Evolutionary conservation across 73 alveolate genomes (phyloP).

Genomic region (Paramecium octaurelia): DNA sequence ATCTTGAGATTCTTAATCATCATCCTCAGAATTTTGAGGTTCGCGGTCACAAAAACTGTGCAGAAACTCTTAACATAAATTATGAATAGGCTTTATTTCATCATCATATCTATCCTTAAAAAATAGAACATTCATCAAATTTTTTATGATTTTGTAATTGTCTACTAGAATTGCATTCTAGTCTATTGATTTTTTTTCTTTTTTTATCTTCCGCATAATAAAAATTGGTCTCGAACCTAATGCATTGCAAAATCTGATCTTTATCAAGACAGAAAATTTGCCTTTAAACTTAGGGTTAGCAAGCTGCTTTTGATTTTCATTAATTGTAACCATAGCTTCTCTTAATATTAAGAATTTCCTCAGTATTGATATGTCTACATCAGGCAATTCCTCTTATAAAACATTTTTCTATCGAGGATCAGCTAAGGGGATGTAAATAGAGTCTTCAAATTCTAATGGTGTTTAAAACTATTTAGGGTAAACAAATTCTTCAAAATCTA

Average conservation of each 20-base stretch:
- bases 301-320: neutral
- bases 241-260: neutral
- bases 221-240: neutral
- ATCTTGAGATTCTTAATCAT: too few relatives aligned
- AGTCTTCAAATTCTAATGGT: neutral
- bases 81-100: neutral
- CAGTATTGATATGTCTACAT: neutral
- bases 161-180: neutral
- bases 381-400: neutral
- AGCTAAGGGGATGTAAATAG: neutral
- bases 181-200: neutral
- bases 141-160: neutral
- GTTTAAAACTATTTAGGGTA: neutral
- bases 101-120: neutral
- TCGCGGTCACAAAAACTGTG: neutral
- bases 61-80: neutral
- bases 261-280: neutral
- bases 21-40: neutral
- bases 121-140: neutral
- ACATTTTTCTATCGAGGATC: neutral
- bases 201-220: neutral
- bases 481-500: neutral
- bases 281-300: neutral
- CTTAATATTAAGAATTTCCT: neutral
- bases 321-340: neutral